Percentiles rank a stretch among this genome's conserved stretches.
phyloP scores from a whole-genome alignment of 805 yeast species.

The Wickerhamiella kurtzmanii region DNA sequence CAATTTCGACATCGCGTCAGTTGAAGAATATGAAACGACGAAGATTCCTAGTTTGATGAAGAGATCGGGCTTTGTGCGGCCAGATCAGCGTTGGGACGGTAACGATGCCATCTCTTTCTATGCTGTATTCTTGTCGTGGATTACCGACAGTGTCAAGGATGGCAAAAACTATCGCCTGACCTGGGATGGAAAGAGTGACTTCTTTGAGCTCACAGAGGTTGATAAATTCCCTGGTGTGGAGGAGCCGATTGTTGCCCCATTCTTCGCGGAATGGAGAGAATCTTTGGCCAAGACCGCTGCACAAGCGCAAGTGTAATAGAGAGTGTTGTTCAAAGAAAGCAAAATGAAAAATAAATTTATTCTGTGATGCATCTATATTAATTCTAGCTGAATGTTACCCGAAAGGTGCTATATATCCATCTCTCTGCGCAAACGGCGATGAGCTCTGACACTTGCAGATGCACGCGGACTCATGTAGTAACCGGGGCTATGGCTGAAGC shows the following conservation, averaged over 20 bases:
- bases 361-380: neutral
- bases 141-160: constrained; percentile 40
- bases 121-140: constrained; percentile 74
- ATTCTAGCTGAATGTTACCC: no score
- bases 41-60: constrained; percentile 45
- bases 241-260: neutral
- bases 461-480: neutral
- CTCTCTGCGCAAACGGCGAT: no score
- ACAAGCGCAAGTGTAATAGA: no score
- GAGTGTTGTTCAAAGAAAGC: no score
- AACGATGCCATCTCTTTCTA: constrained; percentile 73
- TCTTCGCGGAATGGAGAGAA: neutral
- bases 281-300: no score
- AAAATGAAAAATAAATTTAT: neutral
- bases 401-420: no score
- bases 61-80: constrained; percentile 13
- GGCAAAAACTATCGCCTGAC: constrained; percentile 29
- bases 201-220: constrained; percentile 11
- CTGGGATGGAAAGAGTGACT: constrained; percentile 5
- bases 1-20: constrained; percentile 42
- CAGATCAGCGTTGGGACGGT: constrained; percentile 39
- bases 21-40: constrained; percentile 66
- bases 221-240: neutral
- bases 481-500: neutral
- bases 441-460: neutral